These are phyloP conservation scores for Alternaria sp. DNA, from an alignment of 2,329 filamentous ascomycete genomes.

Conservation along the genomic window DNA sequence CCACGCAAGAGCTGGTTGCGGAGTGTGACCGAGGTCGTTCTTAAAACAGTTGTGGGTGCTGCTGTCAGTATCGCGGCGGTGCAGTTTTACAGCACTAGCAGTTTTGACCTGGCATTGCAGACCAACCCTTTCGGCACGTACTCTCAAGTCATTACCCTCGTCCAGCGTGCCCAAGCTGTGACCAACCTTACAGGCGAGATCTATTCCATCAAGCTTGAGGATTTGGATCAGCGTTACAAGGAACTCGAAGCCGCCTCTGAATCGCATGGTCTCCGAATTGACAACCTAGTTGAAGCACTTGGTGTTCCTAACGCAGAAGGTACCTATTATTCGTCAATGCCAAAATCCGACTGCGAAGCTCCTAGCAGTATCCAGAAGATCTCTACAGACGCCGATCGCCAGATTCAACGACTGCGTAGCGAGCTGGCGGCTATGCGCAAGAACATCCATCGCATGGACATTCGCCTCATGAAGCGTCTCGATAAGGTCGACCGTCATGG, in stretches of 20 bases:
- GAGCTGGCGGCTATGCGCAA: constrained; percentile 26
- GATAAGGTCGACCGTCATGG: constrained; percentile 14
- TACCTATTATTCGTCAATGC: constrained; percentile 17
- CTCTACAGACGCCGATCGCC: not conserved
- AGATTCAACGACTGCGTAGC: constrained; percentile 18
- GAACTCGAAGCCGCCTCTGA: constrained; percentile 13
- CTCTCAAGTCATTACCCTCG: constrained; percentile 13
- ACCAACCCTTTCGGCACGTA: not conserved
- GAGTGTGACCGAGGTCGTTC: not conserved
- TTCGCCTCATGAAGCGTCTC: constrained; percentile 27
- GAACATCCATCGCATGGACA: constrained; percentile 27
- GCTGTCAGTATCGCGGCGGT: not conserved
- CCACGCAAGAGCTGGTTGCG: constrained; percentile 5
- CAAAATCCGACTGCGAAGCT: not conserved
- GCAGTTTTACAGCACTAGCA: not conserved
- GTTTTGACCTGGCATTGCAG: constrained; percentile 1
- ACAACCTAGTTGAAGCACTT: constrained; percentile 35
- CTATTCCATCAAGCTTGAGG: constrained; percentile 16
- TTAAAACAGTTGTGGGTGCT: not conserved
- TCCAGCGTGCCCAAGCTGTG: constrained; percentile 17
- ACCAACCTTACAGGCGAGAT: constrained; percentile 19
- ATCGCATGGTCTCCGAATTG: constrained; percentile 25
- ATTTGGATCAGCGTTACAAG: constrained; percentile 15
- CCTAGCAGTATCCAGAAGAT: constrained; percentile 1
- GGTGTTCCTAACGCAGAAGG: constrained; percentile 34